Conservation (phyloP, 345 rosid genomes). For the Ceriops tagal region DNA sequence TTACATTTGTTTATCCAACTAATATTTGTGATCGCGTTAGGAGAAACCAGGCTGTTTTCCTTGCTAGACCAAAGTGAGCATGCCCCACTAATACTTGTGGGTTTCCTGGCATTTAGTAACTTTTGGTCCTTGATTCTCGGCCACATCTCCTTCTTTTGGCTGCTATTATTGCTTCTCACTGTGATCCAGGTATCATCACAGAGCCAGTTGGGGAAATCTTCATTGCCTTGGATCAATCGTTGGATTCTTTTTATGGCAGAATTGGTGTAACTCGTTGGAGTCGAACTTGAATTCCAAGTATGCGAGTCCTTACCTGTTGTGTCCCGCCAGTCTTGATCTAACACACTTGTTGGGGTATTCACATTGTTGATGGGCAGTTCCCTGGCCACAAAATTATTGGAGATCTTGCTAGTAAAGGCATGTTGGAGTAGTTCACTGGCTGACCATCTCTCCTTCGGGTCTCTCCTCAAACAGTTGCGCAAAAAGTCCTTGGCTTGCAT, state of each 20-base stretch:
- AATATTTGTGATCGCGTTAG: not conserved
- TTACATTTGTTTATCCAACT: constrained; percentile 2
- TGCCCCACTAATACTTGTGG: constrained; percentile 1
- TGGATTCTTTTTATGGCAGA: constrained; percentile 35
- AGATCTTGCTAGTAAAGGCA: constrained; percentile 23
- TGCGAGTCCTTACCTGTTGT: constrained; percentile 20
- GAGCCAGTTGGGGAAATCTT: constrained; percentile 24
- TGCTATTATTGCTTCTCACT: constrained; percentile 32
- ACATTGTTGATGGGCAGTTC: not conserved
- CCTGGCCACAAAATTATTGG: not conserved
- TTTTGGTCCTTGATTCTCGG: not conserved
- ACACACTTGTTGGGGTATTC: constrained; percentile 41
- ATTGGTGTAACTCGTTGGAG: not conserved
- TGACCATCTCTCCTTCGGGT: constrained; percentile 49
- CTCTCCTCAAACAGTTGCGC: constrained; percentile 45
- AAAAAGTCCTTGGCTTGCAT: constrained; percentile 45
- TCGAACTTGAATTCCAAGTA: constrained; percentile 2
- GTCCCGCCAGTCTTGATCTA: constrained; percentile 34
- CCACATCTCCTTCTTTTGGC: constrained; percentile 4
- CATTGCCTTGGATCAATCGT: constrained; percentile 23
- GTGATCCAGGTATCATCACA: constrained; percentile 45
- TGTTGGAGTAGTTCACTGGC: constrained; percentile 45
- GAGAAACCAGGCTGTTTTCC: constrained; percentile 4
- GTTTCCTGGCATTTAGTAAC: not conserved
- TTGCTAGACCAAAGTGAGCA: not conserved